These are phyloP conservation scores for Camellia sinensis DNA, from an alignment of 148 eudicot genomes.

Conservation along the genomic window DNA sequence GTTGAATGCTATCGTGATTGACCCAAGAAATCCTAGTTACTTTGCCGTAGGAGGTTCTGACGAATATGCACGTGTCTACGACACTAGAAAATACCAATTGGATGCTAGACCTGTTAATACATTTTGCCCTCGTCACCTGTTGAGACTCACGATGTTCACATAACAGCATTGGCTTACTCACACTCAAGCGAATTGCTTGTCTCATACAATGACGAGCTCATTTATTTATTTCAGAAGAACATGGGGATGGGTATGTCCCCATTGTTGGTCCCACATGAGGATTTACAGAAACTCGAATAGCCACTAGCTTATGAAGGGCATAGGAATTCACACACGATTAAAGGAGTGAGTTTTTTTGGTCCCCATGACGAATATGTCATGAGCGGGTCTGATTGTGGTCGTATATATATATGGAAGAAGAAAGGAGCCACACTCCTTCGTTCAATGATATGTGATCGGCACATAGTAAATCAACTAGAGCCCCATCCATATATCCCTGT, in stretches of 20 bases:
- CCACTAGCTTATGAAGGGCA: no score
- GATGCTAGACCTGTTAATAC: conserved; percentile 53
- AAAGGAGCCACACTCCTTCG: no score
- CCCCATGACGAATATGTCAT: no score
- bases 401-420: no score
- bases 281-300: no score
- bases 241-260: no score
- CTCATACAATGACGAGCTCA: conserved; percentile 45
- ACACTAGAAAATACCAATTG: conserved; percentile 52
- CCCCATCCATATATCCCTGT: conserved; percentile 67
- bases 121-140: conserved; percentile 66
- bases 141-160: conserved; percentile 43
- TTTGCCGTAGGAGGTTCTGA: conserved; percentile 75
- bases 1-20: conserved; percentile 61
- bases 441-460: no score
- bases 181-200: conserved; percentile 61
- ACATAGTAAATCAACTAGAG: conserved; percentile 51
- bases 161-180: conserved; percentile 73
- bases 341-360: no score
- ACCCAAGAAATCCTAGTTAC: conserved; percentile 71
- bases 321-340: no score
- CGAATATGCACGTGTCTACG: conserved; percentile 71
- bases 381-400: no score
- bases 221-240: no score
- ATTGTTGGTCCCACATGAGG: no score